Base-by-base conservation (phyloP, 495 filamentous ascomycete genomes). In the Neurospora tetraspora region DNA sequence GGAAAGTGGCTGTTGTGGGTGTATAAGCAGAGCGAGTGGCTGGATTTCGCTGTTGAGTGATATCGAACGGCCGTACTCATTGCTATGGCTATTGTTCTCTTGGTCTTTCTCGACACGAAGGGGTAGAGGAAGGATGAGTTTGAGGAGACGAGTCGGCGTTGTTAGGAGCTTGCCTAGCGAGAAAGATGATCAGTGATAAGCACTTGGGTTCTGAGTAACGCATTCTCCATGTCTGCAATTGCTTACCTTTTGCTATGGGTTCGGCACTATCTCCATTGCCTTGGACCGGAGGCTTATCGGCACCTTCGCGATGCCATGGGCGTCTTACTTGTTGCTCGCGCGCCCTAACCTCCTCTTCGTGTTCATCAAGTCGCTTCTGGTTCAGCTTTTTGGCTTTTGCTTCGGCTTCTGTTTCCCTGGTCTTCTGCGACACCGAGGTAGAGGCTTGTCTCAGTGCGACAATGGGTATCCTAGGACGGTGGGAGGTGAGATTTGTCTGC, bases 1-100 rank as follows among this genome's bases (percentile, higher is more conserved):
- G 37, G 94, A 97, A 18, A 98, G 85, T 0, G 95, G 94, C 80
- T 98, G 94, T 75, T 96, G 92, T 1, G 95, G 93, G 80, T 98
- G 94, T 7, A 98, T 86, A 8, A 98, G 88, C 2, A 98, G 88
- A 8, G 94, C 94, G 8, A 98, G 88, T 0, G 94, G 93, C 78
- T 96, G 93, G 38, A 93, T 86, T 82, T 86, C 86, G 36, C 87
- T 82, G 73, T 92, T 86, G 69, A 81, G 81, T 9, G 82, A 80
- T 14, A 84, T 75, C 38, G 81, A 76, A 10, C 82, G 76, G 68
- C 77, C 76, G 31, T 81, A 80, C 31, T 83, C 86, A 20, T 77
- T 78, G 3, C 6, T 42, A 61, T 68, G 69, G 70, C 78, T 80
- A 39, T 83, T 88, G 71, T 87, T 88, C 43, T 85, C 80, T 42